Percentiles rank a stretch among this genome's conserved stretches.
Evolutionary conservation across 2,329 filamentous ascomycete species (phyloP).

Genomic region (Cyphellophora attinorum): DNA sequence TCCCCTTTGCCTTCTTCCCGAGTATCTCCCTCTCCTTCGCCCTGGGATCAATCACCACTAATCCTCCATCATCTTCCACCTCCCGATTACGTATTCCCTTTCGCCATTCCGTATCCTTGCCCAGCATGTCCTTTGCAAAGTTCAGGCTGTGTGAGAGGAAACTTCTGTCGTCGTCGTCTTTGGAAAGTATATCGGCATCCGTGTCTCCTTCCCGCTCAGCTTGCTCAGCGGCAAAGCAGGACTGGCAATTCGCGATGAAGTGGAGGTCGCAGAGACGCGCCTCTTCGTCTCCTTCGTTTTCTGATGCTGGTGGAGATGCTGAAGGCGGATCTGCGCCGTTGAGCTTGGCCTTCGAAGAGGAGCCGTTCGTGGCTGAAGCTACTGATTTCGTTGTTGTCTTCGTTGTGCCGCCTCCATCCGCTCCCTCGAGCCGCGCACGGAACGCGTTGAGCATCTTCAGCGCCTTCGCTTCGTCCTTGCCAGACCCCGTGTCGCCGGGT

Average conservation of each 20-base stretch:
- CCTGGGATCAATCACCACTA: slow-evolving; percentile 86
- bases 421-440: slow-evolving; percentile 59
- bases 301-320: neutral
- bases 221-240: slow-evolving; percentile 76
- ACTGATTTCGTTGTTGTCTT: slow-evolving; percentile 19
- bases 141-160: slow-evolving; percentile 83
- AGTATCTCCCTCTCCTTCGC: slow-evolving; percentile 65
- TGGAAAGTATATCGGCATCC: slow-evolving; percentile 47
- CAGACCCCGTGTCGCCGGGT: slow-evolving; percentile 24
- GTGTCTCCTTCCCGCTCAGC: slow-evolving; percentile 35
- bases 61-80: slow-evolving; percentile 72
- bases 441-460: slow-evolving; percentile 70
- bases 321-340: neutral
- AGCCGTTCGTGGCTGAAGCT: slow-evolving; percentile 7
- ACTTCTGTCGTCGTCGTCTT: slow-evolving; percentile 42
- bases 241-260: slow-evolving; percentile 92
- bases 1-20: slow-evolving; percentile 31
- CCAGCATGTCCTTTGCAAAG: slow-evolving; percentile 81
- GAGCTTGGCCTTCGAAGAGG: slow-evolving; percentile 1
- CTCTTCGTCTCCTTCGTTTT: slow-evolving; percentile 46
- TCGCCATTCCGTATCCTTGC: slow-evolving; percentile 84
- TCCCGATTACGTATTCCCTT: slow-evolving; percentile 53
- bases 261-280: slow-evolving; percentile 79
- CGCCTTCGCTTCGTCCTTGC: slow-evolving; percentile 51
- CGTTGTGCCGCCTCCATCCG: slow-evolving; percentile 20